A percentile compares a stretch with the other conserved stretches of the same genome.
These are phyloP conservation scores for Botrytis medusae DNA, from an alignment of 2,329 filamentous ascomycete species.

Conservation along the genomic window DNA sequence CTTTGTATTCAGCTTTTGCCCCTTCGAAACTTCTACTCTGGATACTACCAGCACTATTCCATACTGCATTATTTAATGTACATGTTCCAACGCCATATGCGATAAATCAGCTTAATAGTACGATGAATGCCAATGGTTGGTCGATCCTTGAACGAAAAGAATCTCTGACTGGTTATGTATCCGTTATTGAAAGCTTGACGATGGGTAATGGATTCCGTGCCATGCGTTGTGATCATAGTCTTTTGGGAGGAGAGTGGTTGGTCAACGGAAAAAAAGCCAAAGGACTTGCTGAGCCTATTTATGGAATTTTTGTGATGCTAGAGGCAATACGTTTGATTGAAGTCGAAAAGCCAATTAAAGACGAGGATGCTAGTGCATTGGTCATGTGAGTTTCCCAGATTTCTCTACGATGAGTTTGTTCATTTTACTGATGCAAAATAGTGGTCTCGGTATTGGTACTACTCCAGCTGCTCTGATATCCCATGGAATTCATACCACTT, in stretches of 20 bases:
- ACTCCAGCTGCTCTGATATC: conserved; percentile 81
- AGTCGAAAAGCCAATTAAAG: conserved; percentile 50
- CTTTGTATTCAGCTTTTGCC: conserved; percentile 62
- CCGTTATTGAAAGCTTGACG: conserved; percentile 74
- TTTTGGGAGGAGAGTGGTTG: conserved; percentile 91
- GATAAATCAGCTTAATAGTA: conserved; percentile 62
- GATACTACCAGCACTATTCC: conserved; percentile 69
- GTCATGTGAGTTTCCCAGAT: conserved; percentile 66
- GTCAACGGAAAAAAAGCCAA: conserved; percentile 57
- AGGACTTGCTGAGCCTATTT: conserved; percentile 82
- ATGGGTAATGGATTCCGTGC: conserved; percentile 65
- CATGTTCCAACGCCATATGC: conserved; percentile 66
- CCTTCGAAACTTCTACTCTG: conserved; percentile 68
- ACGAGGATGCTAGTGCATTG: conserved; percentile 73
- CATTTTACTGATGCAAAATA: conserved; percentile 40
- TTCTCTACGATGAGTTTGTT: not conserved
- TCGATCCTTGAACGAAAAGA: conserved; percentile 77
- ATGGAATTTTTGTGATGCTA: conserved; percentile 93
- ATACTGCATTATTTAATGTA: conserved; percentile 70
- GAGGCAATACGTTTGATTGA: conserved; percentile 85
- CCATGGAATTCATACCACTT: conserved; percentile 88
- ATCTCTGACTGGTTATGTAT: conserved; percentile 88
- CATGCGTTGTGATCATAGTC: conserved; percentile 89
- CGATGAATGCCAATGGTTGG: conserved; percentile 66
- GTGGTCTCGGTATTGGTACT: conserved; percentile 89